Evolutionary conservation across 495 filamentous ascomycete species (phyloP).

Genomic region (Neurospora sp.): DNA sequence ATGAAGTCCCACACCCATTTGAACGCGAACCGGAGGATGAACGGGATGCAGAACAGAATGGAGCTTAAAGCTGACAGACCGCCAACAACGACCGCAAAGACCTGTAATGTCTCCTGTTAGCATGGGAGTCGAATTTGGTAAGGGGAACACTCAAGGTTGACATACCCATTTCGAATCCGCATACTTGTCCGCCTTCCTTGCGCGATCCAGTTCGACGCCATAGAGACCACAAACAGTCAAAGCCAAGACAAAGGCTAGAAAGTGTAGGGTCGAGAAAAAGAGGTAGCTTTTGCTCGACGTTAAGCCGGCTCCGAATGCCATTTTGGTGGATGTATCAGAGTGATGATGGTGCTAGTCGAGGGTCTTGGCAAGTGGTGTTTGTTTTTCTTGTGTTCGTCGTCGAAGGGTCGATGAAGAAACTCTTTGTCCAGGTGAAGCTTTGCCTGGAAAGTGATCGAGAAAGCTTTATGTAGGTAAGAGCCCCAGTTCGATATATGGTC

Average conservation of each 20-base stretch:
- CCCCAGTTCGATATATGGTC: neutral
- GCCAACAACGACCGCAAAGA: conserved; percentile 61
- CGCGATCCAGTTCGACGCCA: conserved; percentile 54
- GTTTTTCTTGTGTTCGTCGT: neutral
- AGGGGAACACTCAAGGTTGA: neutral
- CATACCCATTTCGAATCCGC: conserved; percentile 59
- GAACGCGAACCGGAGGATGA: conserved; percentile 42
- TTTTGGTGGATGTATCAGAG: conserved; percentile 7
- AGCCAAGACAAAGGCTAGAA: conserved; percentile 64
- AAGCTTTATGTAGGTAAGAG: neutral
- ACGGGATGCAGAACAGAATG: conserved; percentile 52
- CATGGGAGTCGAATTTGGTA: neutral
- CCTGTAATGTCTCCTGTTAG: conserved; percentile 20
- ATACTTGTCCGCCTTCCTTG: conserved; percentile 38
- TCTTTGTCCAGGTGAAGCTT: neutral
- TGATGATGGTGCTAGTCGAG: neutral
- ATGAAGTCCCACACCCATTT: conserved; percentile 60
- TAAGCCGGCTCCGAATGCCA: conserved; percentile 26
- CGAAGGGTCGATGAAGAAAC: neutral
- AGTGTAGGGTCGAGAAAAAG: conserved; percentile 46
- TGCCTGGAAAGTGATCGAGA: neutral
- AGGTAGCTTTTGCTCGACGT: conserved; percentile 25
- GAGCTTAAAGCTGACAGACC: conserved; percentile 50
- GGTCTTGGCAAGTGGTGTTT: neutral
- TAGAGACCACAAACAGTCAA: conserved; percentile 73